Conservation (phyloP, 768 basidiomycete species). For the Termitomyces sp. region DNA sequence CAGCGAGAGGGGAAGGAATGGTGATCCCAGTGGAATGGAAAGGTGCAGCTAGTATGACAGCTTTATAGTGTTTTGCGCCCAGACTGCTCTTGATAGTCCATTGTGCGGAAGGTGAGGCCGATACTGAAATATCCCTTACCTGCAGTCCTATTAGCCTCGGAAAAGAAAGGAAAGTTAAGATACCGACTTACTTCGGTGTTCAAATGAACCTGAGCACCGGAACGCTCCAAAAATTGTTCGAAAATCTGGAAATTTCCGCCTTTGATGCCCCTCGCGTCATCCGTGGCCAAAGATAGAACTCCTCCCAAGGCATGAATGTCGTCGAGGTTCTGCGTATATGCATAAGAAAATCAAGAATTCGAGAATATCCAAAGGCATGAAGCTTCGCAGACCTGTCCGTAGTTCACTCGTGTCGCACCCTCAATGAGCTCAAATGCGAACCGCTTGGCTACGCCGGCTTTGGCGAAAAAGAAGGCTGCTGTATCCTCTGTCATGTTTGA, state of each 20-base stretch:
- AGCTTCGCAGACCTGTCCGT: conserved; percentile 53
- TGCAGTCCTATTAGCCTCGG: conserved; percentile 17
- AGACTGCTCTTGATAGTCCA: conserved; percentile 50
- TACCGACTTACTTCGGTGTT: conserved; percentile 54
- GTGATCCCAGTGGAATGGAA: conserved; percentile 63
- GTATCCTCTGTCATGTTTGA: conserved; percentile 41
- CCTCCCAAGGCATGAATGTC: conserved; percentile 77
- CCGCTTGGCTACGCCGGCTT: conserved; percentile 46
- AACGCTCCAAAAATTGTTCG: conserved; percentile 68
- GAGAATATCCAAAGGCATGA: not conserved
- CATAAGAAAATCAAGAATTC: not conserved
- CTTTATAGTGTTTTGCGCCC: conserved; percentile 53
- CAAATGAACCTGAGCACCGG: conserved; percentile 64
- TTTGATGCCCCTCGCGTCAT: conserved; percentile 55
- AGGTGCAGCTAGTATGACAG: conserved; percentile 84
- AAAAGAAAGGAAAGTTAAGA: not conserved
- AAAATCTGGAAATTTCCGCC: conserved; percentile 88
- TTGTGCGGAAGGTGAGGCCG: conserved; percentile 32
- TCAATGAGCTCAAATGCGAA: conserved; percentile 76
- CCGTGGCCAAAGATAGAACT: conserved; percentile 64
- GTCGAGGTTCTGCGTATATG: conserved; percentile 46
- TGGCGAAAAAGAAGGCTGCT: conserved; percentile 50
- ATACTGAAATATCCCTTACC: conserved; percentile 49
- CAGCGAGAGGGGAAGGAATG: conserved; percentile 41
- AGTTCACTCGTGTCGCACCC: conserved; percentile 78